These are phyloP conservation scores for Theobroma cacao DNA, from an alignment of 345 rosid species.

Conservation along the genomic window DNA sequence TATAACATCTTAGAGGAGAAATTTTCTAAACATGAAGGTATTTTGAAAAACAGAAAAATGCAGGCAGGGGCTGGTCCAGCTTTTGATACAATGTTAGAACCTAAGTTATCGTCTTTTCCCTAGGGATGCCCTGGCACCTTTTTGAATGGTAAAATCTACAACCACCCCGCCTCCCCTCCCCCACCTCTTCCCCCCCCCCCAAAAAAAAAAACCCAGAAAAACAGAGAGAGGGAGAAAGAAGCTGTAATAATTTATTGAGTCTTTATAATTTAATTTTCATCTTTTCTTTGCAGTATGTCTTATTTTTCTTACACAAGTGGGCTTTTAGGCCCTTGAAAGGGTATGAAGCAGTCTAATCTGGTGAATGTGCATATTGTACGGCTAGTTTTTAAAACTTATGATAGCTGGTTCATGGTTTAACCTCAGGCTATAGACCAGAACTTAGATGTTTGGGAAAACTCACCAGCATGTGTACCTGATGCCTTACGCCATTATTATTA, in stretches of 20 bases:
- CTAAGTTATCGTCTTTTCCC: not conserved
- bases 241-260: not conserved
- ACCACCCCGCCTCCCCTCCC: too few species aligned
- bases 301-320: not conserved
- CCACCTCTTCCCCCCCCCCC: too few species aligned
- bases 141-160: not conserved
- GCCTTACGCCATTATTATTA: constrained; percentile 94
- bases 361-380: constrained; percentile 5
- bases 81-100: not conserved
- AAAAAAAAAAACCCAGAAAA: too few species aligned
- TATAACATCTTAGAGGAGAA: not conserved
- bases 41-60: not conserved
- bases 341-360: not conserved
- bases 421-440: constrained; percentile 92
- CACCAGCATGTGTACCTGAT: constrained; percentile 86
- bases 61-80: not conserved
- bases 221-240: not conserved
- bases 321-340: not conserved
- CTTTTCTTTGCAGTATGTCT: not conserved
- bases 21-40: not conserved
- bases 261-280: not conserved
- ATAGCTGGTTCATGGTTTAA: constrained; percentile 19
- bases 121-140: not conserved
- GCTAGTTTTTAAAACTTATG: not conserved
- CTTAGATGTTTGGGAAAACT: constrained; percentile 81